Base-by-base conservation (phyloP, 192 early-diverging fungal genomes). In the Coemansia sp. region DNA sequence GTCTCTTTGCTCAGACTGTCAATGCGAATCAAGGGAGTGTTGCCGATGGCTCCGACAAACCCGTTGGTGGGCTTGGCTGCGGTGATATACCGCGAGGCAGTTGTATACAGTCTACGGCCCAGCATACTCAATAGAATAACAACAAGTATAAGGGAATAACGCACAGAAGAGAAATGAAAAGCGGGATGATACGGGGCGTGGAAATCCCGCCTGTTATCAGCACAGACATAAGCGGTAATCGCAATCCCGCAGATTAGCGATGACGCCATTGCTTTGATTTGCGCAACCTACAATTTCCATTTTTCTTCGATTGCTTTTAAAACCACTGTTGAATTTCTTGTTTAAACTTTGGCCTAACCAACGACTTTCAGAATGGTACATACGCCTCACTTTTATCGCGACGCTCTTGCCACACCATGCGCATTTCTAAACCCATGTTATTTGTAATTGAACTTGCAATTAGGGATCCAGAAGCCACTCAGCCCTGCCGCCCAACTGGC, bases 11-110 rank as follows among this genome's bases (percentile, higher is more conserved):
- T 90, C 62, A 91, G 32, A 49, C 70, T 81, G 65, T 85, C 85
- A 60, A 94, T 80, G 17, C 87, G 87, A 59, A 93, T 87, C 89
- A 96, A 77, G 22, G 94, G 94, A 0, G 94, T 95, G 77, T 96
- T 94, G 43, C 94, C 94, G 52, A 96, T 86, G 23, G 92, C 92
- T 11, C 91, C 93, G 21, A 90, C 65, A 62, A 96, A 89, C 0
- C 92, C 91, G 55, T 88, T 66, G 1, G 85, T 85, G 27, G 85
- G 75, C 88, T 67, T 73, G 23, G 79, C 64, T n/a, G 79, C 58
- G 4, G 74, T 76, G 25, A 82, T 54, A 32, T 65, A 52, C 11
- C 77, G 77, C 22, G 76, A 38, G 0, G 71, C 63, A 0, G 73
- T 62, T 9, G 79, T 59, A 32, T 82, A 76, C 35, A 82, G 47